phyloP scores from a whole-genome alignment of 1,284 basidiomycete species.

The Rhodotorula sp. region DNA sequence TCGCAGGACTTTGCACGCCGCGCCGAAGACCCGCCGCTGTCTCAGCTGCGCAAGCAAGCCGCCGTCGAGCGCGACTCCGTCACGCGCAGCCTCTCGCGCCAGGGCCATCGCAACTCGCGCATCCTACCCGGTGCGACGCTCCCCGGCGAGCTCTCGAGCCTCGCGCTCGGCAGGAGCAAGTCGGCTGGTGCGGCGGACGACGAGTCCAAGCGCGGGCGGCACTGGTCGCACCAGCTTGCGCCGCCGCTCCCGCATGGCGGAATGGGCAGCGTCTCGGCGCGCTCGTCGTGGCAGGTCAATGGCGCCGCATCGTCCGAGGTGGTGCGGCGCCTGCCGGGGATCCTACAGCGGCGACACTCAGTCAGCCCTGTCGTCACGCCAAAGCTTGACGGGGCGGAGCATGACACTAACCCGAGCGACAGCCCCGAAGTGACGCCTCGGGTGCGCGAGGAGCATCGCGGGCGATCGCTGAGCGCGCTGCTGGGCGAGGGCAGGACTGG shows the following conservation, averaged over 20 bases:
- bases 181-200: neutral
- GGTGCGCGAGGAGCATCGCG: neutral
- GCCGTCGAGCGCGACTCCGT: neutral
- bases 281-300: neutral
- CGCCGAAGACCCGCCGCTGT: neutral
- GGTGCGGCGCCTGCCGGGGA: neutral
- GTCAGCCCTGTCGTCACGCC: constrained; percentile 12
- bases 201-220: neutral
- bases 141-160: neutral
- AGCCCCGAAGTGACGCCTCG: neutral
- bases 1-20: constrained; percentile 15
- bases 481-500: constrained; percentile 1
- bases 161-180: constrained; percentile 1
- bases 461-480: neutral
- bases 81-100: constrained; percentile 2
- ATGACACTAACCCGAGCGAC: neutral
- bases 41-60: neutral
- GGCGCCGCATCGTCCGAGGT: neutral
- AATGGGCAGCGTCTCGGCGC: no score
- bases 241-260: neutral
- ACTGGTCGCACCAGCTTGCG: constrained; percentile 1
- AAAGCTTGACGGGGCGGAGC: neutral
- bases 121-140: constrained; percentile 21
- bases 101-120: constrained; percentile 15
- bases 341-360: constrained; percentile 10